Conservation (phyloP, 2,329 filamentous ascomycete genomes). For the Penicillium sp. region DNA sequence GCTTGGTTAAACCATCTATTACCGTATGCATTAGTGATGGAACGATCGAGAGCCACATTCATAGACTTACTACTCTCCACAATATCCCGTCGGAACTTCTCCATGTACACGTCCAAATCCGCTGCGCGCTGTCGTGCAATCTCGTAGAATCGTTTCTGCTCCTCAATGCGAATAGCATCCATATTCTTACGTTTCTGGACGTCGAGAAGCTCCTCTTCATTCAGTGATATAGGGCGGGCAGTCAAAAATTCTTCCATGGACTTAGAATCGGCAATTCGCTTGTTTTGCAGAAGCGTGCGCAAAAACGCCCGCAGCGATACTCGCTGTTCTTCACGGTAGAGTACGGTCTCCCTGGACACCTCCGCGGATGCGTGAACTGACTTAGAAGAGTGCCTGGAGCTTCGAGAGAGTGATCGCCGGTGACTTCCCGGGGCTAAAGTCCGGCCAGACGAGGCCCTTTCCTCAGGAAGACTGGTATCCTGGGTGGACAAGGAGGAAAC, state of each 20-base stretch:
- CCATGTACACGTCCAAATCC: slow-evolving; percentile 97
- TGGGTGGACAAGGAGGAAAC: slow-evolving; percentile 73
- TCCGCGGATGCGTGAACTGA: slow-evolving; percentile 42
- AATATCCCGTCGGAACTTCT: slow-evolving; percentile 64
- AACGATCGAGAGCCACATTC: slow-evolving; percentile 26
- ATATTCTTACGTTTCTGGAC: slow-evolving; percentile 72
- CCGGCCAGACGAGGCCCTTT: slow-evolving; percentile 28
- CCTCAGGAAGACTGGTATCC: slow-evolving; percentile 44
- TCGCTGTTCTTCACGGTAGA: slow-evolving; percentile 84
- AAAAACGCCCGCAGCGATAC: slow-evolving; percentile 87
- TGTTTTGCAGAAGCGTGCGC: slow-evolving; percentile 77
- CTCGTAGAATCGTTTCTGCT: slow-evolving; percentile 92
- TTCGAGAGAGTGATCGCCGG: slow-evolving; percentile 27
- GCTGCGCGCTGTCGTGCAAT: slow-evolving; percentile 84
- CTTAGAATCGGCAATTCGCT: slow-evolving; percentile 73
- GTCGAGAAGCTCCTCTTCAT: slow-evolving; percentile 77
- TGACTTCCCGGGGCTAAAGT: slow-evolving; percentile 28
- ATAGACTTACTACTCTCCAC: slow-evolving; percentile 61
- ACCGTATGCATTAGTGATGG: slow-evolving; percentile 6
- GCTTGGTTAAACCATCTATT: slow-evolving; percentile 74
- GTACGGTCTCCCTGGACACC: slow-evolving; percentile 44
- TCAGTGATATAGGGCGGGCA: slow-evolving; percentile 63
- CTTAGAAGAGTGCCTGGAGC: slow-evolving; percentile 27
- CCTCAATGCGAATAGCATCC: slow-evolving; percentile 81
- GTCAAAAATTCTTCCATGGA: slow-evolving; percentile 81